Evolutionary conservation across 139 green algal genomes (phyloP), one percentile per base, ranked within the genome.

Genomic region (Chlamydomonas schloesseri): DNA sequence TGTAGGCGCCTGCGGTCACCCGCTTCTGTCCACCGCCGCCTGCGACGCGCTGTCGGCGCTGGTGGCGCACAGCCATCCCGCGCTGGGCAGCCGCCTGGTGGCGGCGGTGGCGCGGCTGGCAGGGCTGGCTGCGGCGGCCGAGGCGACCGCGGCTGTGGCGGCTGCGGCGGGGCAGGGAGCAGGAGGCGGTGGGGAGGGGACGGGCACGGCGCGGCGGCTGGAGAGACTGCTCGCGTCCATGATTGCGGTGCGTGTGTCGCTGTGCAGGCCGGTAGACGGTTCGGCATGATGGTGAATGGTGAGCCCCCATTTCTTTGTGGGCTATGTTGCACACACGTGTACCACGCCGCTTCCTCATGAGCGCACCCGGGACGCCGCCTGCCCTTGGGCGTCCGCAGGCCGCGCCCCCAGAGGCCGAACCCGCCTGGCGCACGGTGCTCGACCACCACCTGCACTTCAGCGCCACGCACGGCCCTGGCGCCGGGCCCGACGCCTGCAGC

Each of bases 1-100:
- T 28, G n/a, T 67, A 85, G 79, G 79, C 20, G 6, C 67, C 47
- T 70, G 67, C 67, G 79, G 47, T 21, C 79, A 85, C 47, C 79
- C 79, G 65, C 67, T 85, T 14, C 79, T 85, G 18, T 68, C 67
- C 67, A 5, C 5, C 15, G 17, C 37, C 47, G 79, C 65, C 21
- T 6, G 28, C 46, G 79, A 85, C 79, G 47, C 57, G 3, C 31
- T 85, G 4, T 29, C 47, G 47, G 70, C 79, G n/a, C 68, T 85
- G 31, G 79, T 64, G 46, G 60, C 73, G n/a, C 79, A 69, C 46
- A n/a, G 37, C 46, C 47, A 85, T 31, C 78, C 78, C 0, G 58
- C 68, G 47, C 79, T 85, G 31, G 79, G 18, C 18, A 4, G 2
- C 31, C 67, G 67, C 18, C n/a, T 85, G n/a, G 46, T 85, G 1